Percentiles rank a stretch among this genome's conserved stretches.
Evolutionary conservation across 768 basidiomycete genomes (phyloP).

Genomic region (Trametes punicea): DNA sequence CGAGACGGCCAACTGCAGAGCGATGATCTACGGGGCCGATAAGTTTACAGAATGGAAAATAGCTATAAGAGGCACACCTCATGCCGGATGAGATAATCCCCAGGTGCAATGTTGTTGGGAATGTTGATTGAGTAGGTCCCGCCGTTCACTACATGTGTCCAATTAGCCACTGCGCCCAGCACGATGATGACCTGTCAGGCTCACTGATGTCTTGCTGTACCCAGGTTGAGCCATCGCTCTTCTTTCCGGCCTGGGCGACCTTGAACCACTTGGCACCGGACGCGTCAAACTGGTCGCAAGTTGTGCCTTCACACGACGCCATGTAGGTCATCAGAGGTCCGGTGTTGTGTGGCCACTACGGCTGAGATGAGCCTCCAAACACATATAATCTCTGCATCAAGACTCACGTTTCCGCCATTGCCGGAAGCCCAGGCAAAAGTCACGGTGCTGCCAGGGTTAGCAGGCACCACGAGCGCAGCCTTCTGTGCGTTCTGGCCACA

Average conservation of each 20-base stretch:
- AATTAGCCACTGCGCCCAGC: background rate
- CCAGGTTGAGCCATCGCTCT: constrained; percentile 27
- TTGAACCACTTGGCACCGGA: constrained; percentile 72
- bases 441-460: constrained; percentile 56
- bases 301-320: constrained; percentile 52
- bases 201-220: constrained; percentile 29
- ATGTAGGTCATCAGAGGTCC: constrained; percentile 78
- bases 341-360: constrained; percentile 53
- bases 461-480: constrained; percentile 47
- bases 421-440: constrained; percentile 53
- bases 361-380: background rate
- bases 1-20: constrained; percentile 25
- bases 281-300: constrained; percentile 61
- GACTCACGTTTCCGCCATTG: constrained; percentile 27
- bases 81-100: constrained; percentile 73
- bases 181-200: background rate
- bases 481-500: constrained; percentile 54
- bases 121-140: constrained; percentile 29
- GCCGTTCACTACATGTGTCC: constrained; percentile 23
- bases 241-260: constrained; percentile 32
- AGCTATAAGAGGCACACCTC: constrained; percentile 35
- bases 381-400: constrained; percentile 18
- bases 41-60: background rate
- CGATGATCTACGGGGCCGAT: constrained; percentile 25
- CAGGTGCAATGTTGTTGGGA: constrained; percentile 50